phyloP scores from a whole-genome alignment of 352 stramenopile species.

The Pythium folliculosum region DNA sequence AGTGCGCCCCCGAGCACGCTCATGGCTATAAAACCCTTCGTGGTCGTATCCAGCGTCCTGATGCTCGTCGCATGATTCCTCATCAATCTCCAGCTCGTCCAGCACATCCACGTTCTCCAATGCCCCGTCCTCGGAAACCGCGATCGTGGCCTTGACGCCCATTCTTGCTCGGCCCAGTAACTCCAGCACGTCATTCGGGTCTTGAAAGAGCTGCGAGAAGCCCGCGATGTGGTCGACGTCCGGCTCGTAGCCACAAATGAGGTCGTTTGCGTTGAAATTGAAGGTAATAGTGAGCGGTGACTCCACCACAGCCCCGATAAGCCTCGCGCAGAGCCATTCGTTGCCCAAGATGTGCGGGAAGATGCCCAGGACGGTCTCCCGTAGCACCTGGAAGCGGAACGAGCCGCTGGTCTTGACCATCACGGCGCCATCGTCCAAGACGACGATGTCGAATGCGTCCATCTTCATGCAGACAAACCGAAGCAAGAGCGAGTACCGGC shows the following conservation, averaged over 20 bases:
- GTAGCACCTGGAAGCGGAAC: slow-evolving; percentile 45
- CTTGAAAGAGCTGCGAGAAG: slow-evolving; percentile 33
- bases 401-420: slow-evolving; percentile 34
- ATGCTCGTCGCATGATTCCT: no score
- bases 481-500: slow-evolving; percentile 45
- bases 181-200: slow-evolving; percentile 33
- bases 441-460: slow-evolving; percentile 35
- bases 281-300: slow-evolving; percentile 32
- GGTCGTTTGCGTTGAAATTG: slow-evolving; percentile 35
- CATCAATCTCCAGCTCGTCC: no score
- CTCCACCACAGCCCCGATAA: slow-evolving; percentile 41
- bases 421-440: slow-evolving; percentile 20
- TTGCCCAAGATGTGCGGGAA: slow-evolving; percentile 49
- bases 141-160: no score
- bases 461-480: slow-evolving; percentile 37
- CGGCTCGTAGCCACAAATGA: slow-evolving; percentile 31
- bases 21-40: no score
- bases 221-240: slow-evolving; percentile 43
- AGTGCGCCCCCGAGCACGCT: no score
- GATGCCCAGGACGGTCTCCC: slow-evolving; percentile 42
- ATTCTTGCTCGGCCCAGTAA: slow-evolving; percentile 38
- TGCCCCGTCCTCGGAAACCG: no score
- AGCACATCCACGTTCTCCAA: no score
- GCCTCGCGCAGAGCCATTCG: slow-evolving; percentile 36
- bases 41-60: no score